Evolutionary conservation across 345 rosid species (phyloP), one percentile per base, ranked within the genome.

Genomic region (Noccaea bulbosa): DNA sequence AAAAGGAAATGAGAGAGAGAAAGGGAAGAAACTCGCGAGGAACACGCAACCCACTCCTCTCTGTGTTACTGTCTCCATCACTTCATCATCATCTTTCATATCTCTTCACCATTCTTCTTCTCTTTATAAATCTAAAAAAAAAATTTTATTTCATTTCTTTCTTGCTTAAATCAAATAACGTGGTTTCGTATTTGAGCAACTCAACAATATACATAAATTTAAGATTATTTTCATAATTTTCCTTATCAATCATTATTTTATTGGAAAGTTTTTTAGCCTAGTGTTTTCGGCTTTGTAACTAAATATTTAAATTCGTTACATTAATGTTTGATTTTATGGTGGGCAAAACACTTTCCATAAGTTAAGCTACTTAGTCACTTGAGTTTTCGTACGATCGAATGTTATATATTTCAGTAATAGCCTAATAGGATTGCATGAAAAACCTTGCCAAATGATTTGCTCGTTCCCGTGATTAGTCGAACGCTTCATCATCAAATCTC

Each of bases 21-120:
- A 57, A 11, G 12, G 9, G 44, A 67, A 75, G 65, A 62, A 75
- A 69, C 79, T 75, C 79, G 75, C 79, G 74, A 69, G 60, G 79
- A 75, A 75, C 79, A 75, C 79, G 79, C 79, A 75, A 75, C 79
- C 66, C 60, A 62, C 17, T 62, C 74, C 53, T 55, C 65, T 53
- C 59, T 54, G 39, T 62, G 62, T 61, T 61, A 68, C 70, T 69
- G 65, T 75, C 70, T 69, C 72, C 45, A 66, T 65, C 71, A 56
- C 38, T 37, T 73, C 65, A 55, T 64, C 70, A 54, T 63, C 70
- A 62, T 63, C 76, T 72, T 38, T 72, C 77, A 45, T 40, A 64
- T 72, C 71, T 41, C 66, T 47, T 56, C 72, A 65, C 77, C 77
- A 66, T 73, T n/a, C 40, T 56, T 20, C 63, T 54, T 38, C 5